Evolutionary conservation across 768 basidiomycete genomes (phyloP).

Genomic region (Boletus bicolor): DNA sequence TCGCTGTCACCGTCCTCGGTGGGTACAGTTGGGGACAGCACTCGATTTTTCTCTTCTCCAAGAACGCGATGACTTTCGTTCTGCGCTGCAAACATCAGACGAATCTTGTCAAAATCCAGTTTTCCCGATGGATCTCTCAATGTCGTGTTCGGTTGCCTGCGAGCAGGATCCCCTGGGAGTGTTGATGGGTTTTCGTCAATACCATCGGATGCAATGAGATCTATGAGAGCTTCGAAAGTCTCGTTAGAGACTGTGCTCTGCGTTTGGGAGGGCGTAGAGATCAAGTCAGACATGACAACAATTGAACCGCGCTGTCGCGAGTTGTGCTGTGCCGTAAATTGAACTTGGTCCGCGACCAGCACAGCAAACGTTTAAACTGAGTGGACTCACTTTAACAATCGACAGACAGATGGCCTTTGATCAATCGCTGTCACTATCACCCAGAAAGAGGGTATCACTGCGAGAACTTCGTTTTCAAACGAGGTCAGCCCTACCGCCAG

Average conservation of each 20-base stretch:
- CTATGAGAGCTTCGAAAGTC: slow-evolving; percentile 29
- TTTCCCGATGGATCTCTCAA: slow-evolving; percentile 30
- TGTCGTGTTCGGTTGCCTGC: slow-evolving; percentile 1
- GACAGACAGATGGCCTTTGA: neutral
- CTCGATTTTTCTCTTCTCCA: neutral
- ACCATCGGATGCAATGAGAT: slow-evolving; percentile 30
- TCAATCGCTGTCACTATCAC: neutral
- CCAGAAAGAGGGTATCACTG: neutral
- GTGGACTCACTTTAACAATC: neutral
- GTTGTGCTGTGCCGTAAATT: neutral
- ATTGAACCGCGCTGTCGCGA: neutral
- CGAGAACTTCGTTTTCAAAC: neutral
- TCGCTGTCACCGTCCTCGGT: slow-evolving; percentile 17
- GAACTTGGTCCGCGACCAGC: neutral
- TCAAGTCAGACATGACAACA: slow-evolving; percentile 20
- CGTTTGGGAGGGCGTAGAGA: slow-evolving; percentile 23
- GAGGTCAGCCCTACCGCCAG: neutral
- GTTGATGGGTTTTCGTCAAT: slow-evolving; percentile 9
- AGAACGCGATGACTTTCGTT: neutral
- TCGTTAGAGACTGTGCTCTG: slow-evolving; percentile 18
- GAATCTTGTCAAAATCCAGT: slow-evolving; percentile 32
- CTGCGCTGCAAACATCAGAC: slow-evolving; percentile 24
- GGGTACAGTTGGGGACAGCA: neutral
- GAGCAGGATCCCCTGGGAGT: neutral
- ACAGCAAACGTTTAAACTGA: neutral